phyloP scores from a whole-genome alignment of 2,329 filamentous ascomycete genomes.

The Penicillium sp. region DNA sequence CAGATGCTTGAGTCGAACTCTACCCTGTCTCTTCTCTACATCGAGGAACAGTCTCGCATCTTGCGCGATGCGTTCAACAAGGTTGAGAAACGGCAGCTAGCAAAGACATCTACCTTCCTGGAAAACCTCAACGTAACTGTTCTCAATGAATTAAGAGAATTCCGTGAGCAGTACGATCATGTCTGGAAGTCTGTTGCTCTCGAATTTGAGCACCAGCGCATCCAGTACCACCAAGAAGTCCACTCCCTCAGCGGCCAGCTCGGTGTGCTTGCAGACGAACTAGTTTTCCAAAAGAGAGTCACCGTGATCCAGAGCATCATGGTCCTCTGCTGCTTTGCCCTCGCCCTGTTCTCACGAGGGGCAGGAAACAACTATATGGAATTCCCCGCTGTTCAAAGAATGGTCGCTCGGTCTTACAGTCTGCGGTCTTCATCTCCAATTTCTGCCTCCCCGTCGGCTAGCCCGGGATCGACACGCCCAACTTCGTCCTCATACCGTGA shows the following conservation, averaged over 20 bases:
- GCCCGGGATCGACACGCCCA: constrained; percentile 38
- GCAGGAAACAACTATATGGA: constrained; percentile 45
- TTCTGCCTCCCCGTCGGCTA: constrained; percentile 37
- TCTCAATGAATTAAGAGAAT: constrained; percentile 71
- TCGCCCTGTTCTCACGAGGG: constrained; percentile 73
- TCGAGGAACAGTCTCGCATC: constrained; percentile 91
- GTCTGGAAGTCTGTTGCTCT: constrained; percentile 95
- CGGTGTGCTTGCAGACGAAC: constrained; percentile 88
- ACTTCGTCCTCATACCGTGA: constrained; percentile 30
- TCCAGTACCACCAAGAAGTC: constrained; percentile 79
- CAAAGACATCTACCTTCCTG: constrained; percentile 79
- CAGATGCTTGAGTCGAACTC: constrained; percentile 90
- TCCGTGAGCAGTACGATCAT: constrained; percentile 87
- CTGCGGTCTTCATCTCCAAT: constrained; percentile 39
- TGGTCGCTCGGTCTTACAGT: constrained; percentile 46
- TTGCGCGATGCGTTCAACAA: constrained; percentile 82
- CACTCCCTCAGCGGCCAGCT: constrained; percentile 76
- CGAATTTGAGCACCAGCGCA: constrained; percentile 82
- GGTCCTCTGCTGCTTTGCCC: constrained; percentile 77
- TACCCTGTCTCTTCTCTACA: constrained; percentile 88
- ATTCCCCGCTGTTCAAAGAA: constrained; percentile 47
- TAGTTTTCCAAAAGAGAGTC: constrained; percentile 81
- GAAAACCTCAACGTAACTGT: constrained; percentile 85
- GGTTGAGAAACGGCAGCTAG: constrained; percentile 81
- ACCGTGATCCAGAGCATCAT: constrained; percentile 87